phyloP scores from a whole-genome alignment of 169 alveolate species.

The Ichthyophthirius multifiliis region DNA sequence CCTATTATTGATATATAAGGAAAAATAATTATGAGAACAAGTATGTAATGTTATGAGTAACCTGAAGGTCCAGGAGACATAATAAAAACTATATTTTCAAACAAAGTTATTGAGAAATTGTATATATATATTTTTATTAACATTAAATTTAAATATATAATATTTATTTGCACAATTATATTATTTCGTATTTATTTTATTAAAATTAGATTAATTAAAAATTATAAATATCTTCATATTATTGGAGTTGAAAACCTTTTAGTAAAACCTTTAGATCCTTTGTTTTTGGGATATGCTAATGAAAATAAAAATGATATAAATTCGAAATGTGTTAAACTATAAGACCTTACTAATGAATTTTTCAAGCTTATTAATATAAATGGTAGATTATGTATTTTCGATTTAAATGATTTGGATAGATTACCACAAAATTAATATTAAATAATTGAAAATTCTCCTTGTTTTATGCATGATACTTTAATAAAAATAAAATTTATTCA shows the following conservation, averaged over 20 bases:
- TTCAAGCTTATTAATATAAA: neutral
- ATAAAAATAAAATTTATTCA: neutral
- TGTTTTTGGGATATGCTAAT: neutral
- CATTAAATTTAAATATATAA: no score
- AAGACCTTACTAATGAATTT: neutral
- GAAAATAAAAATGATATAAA: neutral
- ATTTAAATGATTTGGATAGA: neutral
- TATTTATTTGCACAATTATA: no score
- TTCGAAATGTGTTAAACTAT: neutral
- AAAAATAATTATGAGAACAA: neutral
- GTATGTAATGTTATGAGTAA: neutral
- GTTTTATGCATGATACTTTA: neutral
- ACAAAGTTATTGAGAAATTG: neutral
- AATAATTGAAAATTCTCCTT: neutral
- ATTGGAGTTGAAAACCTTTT: conserved; percentile 8
- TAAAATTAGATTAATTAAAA: neutral
- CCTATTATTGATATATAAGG: neutral
- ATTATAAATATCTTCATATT: neutral
- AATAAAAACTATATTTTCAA: neutral
- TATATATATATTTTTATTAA: neutral
- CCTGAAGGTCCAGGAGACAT: neutral
- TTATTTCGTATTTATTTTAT: neutral
- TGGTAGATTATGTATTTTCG: neutral
- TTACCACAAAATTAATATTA: neutral
- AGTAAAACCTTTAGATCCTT: conserved; percentile 14